Evolutionary conservation across 192 early-diverging fungal genomes (phyloP), one percentile per base, ranked within the genome.

Genomic region (Globomyces pollinis-pini): DNA sequence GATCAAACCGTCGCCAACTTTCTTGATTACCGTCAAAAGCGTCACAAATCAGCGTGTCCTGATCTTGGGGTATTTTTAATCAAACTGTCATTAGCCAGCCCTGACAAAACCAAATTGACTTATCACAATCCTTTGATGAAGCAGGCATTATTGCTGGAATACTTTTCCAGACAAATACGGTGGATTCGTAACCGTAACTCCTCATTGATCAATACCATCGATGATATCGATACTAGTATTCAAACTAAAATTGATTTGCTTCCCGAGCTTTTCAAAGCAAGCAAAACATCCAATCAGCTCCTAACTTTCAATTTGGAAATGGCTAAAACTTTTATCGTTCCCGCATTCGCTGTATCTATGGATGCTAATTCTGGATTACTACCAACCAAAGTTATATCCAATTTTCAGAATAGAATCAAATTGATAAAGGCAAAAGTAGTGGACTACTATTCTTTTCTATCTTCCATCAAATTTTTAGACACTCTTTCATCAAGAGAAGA

Each of bases 11-110:
- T 42, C 4, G 6, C 8, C 8, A 1, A 15, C 16, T 57, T 57
- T 20, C 29, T 34, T 12, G 4, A 42, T 7, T 9, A 33, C 23
- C 12, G 15, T 15, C 12, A 30, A 4, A 29, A 20, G 8, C 16
- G 56, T 15, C 15, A 9, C 45, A 57, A 57, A 23, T n/a, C n/a
- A 43, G 5, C 11, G 7, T 34, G 35, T 15, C 16, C 16, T 20
- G 56, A 57, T 23, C 56, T 57, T 7, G 56, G 56, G 2, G 56
- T 50, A 23, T 57, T 57, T 23, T 42, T 57, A 20, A 57, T 57
- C n/a, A 57, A 57, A 23, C 56, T 57, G 56, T 43, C 20, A 0
- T 16, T 43, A 18, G 20, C 41, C 13, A 16, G n/a, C 0, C n/a
- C 13, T 18, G 4, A 43, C 16, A 43, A 18, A 43, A n/a, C n/a